phyloP scores from a whole-genome alignment of 148 eudicot genomes.

The Rhododendron ovatum region DNA sequence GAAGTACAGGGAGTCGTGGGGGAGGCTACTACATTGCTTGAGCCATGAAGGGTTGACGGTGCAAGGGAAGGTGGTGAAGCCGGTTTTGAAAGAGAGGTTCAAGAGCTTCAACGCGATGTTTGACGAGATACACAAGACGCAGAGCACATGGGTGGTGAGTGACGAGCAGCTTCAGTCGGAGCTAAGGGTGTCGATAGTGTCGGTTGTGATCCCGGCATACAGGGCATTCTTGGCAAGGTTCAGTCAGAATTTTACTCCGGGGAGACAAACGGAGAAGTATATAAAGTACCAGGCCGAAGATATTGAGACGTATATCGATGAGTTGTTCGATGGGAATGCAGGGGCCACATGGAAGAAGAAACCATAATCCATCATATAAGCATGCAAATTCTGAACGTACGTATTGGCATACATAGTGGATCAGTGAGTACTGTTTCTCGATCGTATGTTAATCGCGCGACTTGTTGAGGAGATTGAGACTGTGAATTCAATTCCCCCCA shows the following conservation, averaged over 20 bases:
- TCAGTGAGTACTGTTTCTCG: neutral
- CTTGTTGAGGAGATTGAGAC: neutral
- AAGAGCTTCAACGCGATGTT: conserved; percentile 72
- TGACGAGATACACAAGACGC: conserved; percentile 76
- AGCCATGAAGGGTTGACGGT: conserved; percentile 61
- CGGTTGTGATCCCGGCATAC: conserved; percentile 83
- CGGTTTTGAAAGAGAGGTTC: conserved; percentile 75
- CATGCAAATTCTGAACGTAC: neutral
- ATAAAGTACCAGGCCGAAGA: conserved; percentile 87
- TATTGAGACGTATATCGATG: conserved; percentile 70
- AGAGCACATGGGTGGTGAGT: conserved; percentile 74
- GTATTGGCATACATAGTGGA: neutral
- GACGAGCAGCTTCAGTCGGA: conserved; percentile 93
- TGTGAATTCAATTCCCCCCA: neutral
- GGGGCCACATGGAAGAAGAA: conserved; percentile 47
- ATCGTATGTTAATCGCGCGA: neutral
- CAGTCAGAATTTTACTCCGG: conserved; percentile 62
- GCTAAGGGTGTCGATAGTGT: conserved; percentile 79
- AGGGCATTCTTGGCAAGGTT: conserved; percentile 71
- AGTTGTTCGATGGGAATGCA: conserved; percentile 72
- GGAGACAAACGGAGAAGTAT: conserved; percentile 85
- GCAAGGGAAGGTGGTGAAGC: conserved; percentile 68
- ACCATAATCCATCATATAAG: neutral
- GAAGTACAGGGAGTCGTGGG: conserved; percentile 71
- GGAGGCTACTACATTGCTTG: conserved; percentile 45